Base-by-base conservation (phyloP, 163 green algal species). In the Scenedesmus sp. region DNA sequence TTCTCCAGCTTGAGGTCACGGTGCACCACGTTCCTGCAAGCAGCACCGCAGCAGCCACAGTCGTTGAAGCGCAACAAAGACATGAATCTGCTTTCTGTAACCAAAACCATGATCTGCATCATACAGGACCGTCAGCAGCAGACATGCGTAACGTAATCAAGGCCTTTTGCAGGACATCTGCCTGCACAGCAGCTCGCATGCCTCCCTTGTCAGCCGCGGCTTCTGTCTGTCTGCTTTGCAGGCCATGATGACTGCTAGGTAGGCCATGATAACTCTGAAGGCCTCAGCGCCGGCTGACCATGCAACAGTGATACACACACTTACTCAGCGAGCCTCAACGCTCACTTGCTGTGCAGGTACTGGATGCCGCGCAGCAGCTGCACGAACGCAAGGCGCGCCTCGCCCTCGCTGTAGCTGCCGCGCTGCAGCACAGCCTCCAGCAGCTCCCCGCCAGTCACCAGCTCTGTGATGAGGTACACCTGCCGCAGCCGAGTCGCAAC, bases 381-480 rank as follows among this genome's bases (percentile, higher is more conserved):
- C 79, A 94, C 91, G 87, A 99, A 99, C 86, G 94, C 97, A 12
- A 95, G 54, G 4, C 96, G 94, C 7, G 97, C 97, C 66, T 98
- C 96, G 3, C 89, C 91, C 92, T 99, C 97, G 86, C 91, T 96
- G 96, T 98, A 99, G 77, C 94, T 96, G 46, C 96, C 97, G 0
- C 94, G 89, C 85, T 97, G 93, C 66, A 99, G 94, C 15, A 99
- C 95, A 2, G 97, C 97, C 70, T 98, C 97, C 87, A 99, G 94
- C 88, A 99, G 95, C 95, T 99, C 97, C 0, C 97, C 97, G 10
- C 97, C 97, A 79, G 94, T 95, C 1, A 98, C 90, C n/a, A 98
- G 94, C 94, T 98, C 97, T 18, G 96, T 98, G 82, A 99, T 97
- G 13, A 99, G 93, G 92, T 98, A 99, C 79, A 99, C 96, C 94